Evolutionary conservation across 495 filamentous ascomycete species (phyloP), one percentile per base, ranked within the genome.

Genomic region (Chaetomium cochliodes): DNA sequence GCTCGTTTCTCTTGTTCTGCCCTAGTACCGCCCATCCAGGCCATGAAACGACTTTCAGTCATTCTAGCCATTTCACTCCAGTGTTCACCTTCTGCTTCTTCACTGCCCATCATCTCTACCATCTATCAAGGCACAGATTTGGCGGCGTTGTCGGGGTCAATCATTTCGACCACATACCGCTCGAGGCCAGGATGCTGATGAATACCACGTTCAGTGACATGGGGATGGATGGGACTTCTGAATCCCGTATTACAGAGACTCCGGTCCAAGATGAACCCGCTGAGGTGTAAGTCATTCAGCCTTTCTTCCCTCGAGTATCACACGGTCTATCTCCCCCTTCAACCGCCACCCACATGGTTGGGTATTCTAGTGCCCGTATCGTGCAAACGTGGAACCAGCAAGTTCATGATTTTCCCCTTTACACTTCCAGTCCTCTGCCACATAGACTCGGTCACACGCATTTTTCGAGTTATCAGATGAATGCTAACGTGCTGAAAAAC

Each of bases 231-330:
- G 49, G 4, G 13, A 47, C 56, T 16, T 13, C 56, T 39, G 26
- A 1, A 25, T 54, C 63, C 20, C 25, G 56, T n/a, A 13, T 37
- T 5, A 37, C 50, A 9, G n/a, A 55, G 6, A 49, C 41, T n/a
- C 50, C 0, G 20, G 56, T 18, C 9, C 58, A 55, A 26, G 37
- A 47, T 9, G 39, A 46, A 15, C 7, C 49, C 37, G 6, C 44
- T 8, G 26, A 56, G 8, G 42, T 30, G 63, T 61, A 61, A 50
- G 63, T 51, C 15, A 50, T 12, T 12, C 33, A 39, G 28, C 33
- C 42, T 2, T 25, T 1, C 6, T 22, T 33, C 15, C 15, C 25
- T 49, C 7, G 52, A 55, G 52, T 13, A 26, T 0, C 23, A 28
- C 16, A 2, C 26, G 9, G 26, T 41, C 23, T 37, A 13, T 41